Percentiles rank a stretch among this genome's conserved stretches.
Conservation (phyloP, 345 rosid species). For the Gossypium thurberi region DNA sequence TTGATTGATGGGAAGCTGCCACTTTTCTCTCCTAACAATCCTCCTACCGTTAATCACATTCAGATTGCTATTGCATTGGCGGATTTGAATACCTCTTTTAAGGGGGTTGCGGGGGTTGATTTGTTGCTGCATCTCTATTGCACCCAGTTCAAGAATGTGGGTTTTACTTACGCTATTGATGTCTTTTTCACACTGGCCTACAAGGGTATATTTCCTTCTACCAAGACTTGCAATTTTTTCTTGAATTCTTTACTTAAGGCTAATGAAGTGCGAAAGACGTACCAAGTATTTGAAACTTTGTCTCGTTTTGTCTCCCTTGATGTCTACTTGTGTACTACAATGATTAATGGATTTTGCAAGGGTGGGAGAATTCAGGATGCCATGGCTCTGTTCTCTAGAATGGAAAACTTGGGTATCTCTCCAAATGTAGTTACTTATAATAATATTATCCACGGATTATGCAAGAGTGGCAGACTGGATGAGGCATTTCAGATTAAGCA, state of each 20-base stretch:
- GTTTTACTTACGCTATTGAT: slow-evolving; percentile 45
- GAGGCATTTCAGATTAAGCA: slow-evolving; percentile 54
- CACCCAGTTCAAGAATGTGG: slow-evolving; percentile 47
- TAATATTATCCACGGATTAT: slow-evolving; percentile 63
- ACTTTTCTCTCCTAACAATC: slow-evolving; percentile 17
- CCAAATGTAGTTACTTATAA: slow-evolving; percentile 71
- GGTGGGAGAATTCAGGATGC: slow-evolving; percentile 53
- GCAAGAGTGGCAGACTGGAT: slow-evolving; percentile 48
- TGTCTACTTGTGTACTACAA: slow-evolving; percentile 61
- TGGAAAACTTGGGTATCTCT: slow-evolving; percentile 46
- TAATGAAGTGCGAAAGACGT: slow-evolving; percentile 45
- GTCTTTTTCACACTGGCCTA: slow-evolving; percentile 36
- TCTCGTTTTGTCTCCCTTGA: slow-evolving; percentile 45
- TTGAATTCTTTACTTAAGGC: slow-evolving; percentile 56
- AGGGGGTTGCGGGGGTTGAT: slow-evolving; percentile 37
- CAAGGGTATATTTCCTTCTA: slow-evolving; percentile 53
- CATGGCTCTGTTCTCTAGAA: slow-evolving; percentile 35
- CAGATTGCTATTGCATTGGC: slow-evolving; percentile 45
- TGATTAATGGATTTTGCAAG: slow-evolving; percentile 56
- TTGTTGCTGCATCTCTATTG: slow-evolving; percentile 54
- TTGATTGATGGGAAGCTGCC: slow-evolving; percentile 56
- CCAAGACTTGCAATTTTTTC: slow-evolving; percentile 54
- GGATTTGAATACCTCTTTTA: slow-evolving; percentile 30
- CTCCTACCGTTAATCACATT: slow-evolving; percentile 18
- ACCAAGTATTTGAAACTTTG: slow-evolving; percentile 43